Evolutionary conservation across 1,284 basidiomycete species (phyloP), one percentile per base, ranked within the genome.

Genomic region (Ustilago nuda): DNA sequence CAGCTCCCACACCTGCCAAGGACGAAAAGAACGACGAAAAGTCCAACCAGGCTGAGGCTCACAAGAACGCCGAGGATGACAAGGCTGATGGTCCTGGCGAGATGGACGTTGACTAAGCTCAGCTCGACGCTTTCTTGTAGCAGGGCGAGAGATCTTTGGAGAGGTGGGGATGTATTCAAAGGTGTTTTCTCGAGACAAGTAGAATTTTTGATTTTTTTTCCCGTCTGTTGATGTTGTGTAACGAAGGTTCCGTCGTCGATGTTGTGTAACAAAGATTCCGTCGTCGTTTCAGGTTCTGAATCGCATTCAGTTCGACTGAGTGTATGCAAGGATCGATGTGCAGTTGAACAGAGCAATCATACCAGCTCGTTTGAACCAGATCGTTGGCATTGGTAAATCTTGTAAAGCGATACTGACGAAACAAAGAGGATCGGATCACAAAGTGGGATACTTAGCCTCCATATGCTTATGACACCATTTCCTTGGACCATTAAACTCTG

Each of bases 81-180:
- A 62, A 72, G 64, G 45, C 41, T 52, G 78, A 76, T 23, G 74
- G 70, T 51, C 75, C 74, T 23, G 75, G 72, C 33, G 80, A 84
- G 74, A 84, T 84, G 83, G 83, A 84, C 53, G 82, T 84, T 55
- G 83, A 84, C 61, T 84, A 55, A 61, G 43, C 23, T 27, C 23
- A 27, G 23, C 23, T 27, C 23, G 23, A 37, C n/a, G 6, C 39
- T 41, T 41, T 41, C 17, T 41, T 41, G 13, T 17, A 41, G 13
- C 17, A 17, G 13, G 13, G 39, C 39, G 23, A 27, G 23, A 27
- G 23, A 27, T 27, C 23, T 27, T 27, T 41, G 11, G 13, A 41
- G 15, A 17, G 39, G 12, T 41, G 39, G 19, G 19, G 11, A n/a
- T 27, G 23, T 3, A 27, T 27, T 27, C 23, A 27, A 27, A 27